Percentiles rank a stretch among this genome's conserved stretches.
Conservation (phyloP, 495 filamentous ascomycete species). For the Aspergillus carlsbadensis region DNA sequence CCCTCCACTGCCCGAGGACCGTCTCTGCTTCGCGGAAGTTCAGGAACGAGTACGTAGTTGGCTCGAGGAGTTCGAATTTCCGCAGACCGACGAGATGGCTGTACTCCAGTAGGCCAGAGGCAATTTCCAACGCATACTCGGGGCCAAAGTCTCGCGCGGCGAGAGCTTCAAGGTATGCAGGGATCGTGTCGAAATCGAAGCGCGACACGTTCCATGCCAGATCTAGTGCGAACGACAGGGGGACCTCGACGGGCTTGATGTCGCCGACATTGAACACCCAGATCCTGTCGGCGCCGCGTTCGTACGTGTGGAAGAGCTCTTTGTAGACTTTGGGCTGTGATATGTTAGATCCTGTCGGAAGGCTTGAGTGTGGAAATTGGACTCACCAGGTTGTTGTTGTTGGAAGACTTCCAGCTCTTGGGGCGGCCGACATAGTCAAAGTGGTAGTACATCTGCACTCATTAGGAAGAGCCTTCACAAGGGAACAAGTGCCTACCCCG, state of each 20-base stretch:
- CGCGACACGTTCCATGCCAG: background rate
- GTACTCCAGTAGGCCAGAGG: too few species aligned
- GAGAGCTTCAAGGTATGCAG: background rate
- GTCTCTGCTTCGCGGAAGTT: constrained; percentile 72
- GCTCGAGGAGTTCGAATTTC: constrained; percentile 69
- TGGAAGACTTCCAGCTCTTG: constrained; percentile 30
- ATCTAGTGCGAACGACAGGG: background rate
- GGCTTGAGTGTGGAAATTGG: too few species aligned
- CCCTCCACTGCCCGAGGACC: constrained; percentile 61
- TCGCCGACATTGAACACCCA: background rate
- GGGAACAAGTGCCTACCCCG: constrained; percentile 42
- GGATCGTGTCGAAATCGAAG: background rate
- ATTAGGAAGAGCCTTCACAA: too few species aligned
- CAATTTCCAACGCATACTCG: too few species aligned
- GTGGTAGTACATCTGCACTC: constrained; percentile 56
- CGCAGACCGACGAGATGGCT: constrained; percentile 18
- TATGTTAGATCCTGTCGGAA: background rate
- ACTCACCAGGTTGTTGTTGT: background rate
- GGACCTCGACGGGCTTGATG: background rate
- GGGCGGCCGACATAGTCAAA: constrained; percentile 56
- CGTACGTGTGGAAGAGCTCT: background rate
- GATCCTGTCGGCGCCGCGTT: background rate
- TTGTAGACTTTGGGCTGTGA: background rate
- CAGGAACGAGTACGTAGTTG: constrained; percentile 60
- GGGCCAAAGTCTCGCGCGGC: constrained; percentile 55